Conservation (phyloP, 768 basidiomycete species). For the Suillus fuscotomentosus region DNA sequence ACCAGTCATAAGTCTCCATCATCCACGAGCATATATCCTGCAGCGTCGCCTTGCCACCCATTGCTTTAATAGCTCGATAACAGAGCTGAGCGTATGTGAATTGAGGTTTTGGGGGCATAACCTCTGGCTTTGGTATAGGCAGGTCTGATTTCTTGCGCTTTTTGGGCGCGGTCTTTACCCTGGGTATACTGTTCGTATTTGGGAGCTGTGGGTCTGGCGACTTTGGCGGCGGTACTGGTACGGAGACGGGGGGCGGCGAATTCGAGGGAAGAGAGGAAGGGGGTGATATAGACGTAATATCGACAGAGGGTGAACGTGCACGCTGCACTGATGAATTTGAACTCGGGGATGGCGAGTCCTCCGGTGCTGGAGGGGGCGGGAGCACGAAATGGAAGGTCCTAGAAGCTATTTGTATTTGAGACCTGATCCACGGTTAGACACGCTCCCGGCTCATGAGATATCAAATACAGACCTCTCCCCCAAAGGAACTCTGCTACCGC, state of each 20-base stretch:
- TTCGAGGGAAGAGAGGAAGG: constrained; percentile 78
- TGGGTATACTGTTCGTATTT: constrained; percentile 60
- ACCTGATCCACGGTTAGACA: constrained; percentile 45
- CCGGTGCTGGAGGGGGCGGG: constrained; percentile 79
- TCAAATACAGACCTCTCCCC: constrained; percentile 64
- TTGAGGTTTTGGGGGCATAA: constrained; percentile 86
- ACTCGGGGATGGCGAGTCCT: constrained; percentile 79
- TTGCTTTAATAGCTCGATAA: constrained; percentile 80
- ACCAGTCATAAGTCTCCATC: constrained; percentile 85
- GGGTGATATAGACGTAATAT: constrained; percentile 79
- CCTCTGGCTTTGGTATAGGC: constrained; percentile 55
- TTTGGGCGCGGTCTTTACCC: constrained; percentile 50
- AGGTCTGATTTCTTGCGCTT: constrained; percentile 66
- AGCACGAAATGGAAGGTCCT: constrained; percentile 96
- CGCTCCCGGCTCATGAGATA: neutral
- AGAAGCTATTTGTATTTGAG: constrained; percentile 95
- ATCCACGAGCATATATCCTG: constrained; percentile 95
- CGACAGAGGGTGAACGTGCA: constrained; percentile 76
- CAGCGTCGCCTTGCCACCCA: constrained; percentile 83
- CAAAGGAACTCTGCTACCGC: constrained; percentile 83
- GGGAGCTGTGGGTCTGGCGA: constrained; percentile 54
- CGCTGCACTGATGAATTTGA: constrained; percentile 68
- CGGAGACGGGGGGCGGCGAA: constrained; percentile 61
- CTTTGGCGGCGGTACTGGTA: constrained; percentile 45
- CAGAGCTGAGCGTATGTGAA: constrained; percentile 92